These are phyloP conservation scores for Phytophthora cajani DNA, from an alignment of 352 stramenopile species.

Conservation along the genomic window DNA sequence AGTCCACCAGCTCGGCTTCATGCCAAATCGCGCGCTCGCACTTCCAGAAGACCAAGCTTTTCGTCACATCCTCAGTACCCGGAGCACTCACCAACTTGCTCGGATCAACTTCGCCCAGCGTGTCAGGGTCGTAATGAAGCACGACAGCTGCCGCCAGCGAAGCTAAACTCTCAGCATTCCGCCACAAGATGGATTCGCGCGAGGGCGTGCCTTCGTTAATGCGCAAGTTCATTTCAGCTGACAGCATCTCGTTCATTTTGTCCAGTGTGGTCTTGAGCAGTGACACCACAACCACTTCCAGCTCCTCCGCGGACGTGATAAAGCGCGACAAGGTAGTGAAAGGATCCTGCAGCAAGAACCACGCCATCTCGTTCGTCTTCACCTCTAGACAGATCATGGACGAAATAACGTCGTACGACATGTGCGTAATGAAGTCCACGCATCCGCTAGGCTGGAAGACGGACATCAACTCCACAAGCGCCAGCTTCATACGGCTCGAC, in stretches of 20 bases:
- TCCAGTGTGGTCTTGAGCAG: slow-evolving; percentile 76
- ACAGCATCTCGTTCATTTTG: slow-evolving; percentile 83
- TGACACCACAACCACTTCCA: slow-evolving; percentile 76
- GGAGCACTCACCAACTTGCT: slow-evolving; percentile 28
- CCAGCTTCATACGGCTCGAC: slow-evolving; percentile 75
- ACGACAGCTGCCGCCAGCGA: slow-evolving; percentile 78
- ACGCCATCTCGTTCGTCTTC: slow-evolving; percentile 83
- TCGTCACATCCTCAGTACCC: slow-evolving; percentile 22
- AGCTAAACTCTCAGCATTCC: slow-evolving; percentile 81
- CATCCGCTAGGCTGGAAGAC: slow-evolving; percentile 60
- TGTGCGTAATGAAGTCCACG: slow-evolving; percentile 74
- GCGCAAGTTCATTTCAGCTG: slow-evolving; percentile 69
- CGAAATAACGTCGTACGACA: slow-evolving; percentile 82
- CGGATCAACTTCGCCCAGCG: slow-evolving; percentile 63
- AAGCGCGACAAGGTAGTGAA: slow-evolving; percentile 78
- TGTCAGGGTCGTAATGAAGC: slow-evolving; percentile 84
- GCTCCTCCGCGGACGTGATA: slow-evolving; percentile 62
- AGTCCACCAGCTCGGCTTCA: slow-evolving; percentile 78
- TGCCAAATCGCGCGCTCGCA: slow-evolving; percentile 78
- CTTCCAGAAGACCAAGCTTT: slow-evolving; percentile 74
- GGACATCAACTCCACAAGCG: slow-evolving; percentile 74
- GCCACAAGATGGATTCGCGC: slow-evolving; percentile 78
- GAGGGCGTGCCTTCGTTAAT: slow-evolving; percentile 68
- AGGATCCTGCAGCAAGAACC: slow-evolving; percentile 81
- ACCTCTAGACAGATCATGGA: slow-evolving; percentile 84